A percentile compares a stretch with the other conserved stretches of the same genome.
Conservation (phyloP, 306 rosid species). For the Trifolium pratense region DNA sequence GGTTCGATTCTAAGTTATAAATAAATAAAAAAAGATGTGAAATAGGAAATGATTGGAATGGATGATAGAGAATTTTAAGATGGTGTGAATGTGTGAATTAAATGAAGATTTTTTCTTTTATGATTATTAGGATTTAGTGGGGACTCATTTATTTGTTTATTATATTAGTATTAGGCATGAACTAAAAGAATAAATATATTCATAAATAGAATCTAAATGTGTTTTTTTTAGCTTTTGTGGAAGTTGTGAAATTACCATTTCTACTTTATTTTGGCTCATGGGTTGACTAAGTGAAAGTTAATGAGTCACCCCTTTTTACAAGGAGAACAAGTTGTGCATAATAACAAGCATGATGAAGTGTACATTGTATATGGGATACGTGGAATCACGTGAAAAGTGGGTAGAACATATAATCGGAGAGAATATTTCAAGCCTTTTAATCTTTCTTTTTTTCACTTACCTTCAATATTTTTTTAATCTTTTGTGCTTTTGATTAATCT, state of each 20-base stretch:
- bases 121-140: slow-evolving; percentile 36
- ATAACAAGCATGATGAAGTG: slow-evolving; percentile 46
- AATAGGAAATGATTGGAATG: slow-evolving; percentile 8
- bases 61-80: slow-evolving; percentile 9
- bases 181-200: slow-evolving; percentile 1
- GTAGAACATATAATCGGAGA: slow-evolving; percentile 39
- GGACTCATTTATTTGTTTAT: slow-evolving; percentile 42
- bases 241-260: slow-evolving; percentile 47
- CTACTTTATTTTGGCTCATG: slow-evolving; percentile 51
- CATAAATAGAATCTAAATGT: slow-evolving; percentile 9
- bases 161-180: slow-evolving; percentile 19
- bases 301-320: slow-evolving; percentile 36
- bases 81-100: slow-evolving; percentile 23
- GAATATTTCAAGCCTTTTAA: slow-evolving; percentile 41
- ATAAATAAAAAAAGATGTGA: slow-evolving; percentile 1
- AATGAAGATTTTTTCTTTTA: neutral
- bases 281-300: slow-evolving; percentile 62
- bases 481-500: too few species aligned
- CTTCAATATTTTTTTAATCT: neutral
- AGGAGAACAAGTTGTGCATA: slow-evolving; percentile 32
- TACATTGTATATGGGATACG: slow-evolving; percentile 47
- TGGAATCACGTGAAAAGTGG: slow-evolving; percentile 75
- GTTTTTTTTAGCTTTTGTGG: slow-evolving; percentile 36
- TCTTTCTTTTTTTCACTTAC: slow-evolving; percentile 41
- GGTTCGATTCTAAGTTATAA: too few species aligned